Conservation (phyloP, 805 yeast genomes). For the Saccharomycopsis microspora region DNA sequence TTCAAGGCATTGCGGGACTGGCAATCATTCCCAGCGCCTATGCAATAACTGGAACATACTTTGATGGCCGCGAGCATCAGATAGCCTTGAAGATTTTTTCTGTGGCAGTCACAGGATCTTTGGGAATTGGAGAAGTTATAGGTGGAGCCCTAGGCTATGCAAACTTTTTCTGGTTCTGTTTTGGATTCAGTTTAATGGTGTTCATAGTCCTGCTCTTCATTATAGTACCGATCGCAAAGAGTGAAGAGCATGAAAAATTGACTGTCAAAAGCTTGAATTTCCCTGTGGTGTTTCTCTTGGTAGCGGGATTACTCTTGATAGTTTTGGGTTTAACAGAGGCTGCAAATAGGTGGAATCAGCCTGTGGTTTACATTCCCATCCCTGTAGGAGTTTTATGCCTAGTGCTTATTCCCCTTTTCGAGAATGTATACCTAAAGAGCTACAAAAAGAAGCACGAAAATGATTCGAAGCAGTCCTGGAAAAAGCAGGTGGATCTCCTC, state of each 20-base stretch:
- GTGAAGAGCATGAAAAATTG: constrained; percentile 17
- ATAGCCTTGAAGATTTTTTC: constrained; percentile 21
- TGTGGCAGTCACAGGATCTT: constrained; percentile 20
- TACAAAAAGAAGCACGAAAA: background rate
- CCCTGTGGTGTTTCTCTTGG: constrained; percentile 18
- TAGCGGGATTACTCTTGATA: constrained; percentile 30
- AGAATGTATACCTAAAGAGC: constrained; percentile 6
- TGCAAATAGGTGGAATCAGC: constrained; percentile 8
- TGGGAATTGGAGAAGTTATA: constrained; percentile 11
- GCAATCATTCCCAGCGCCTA: constrained; percentile 28
- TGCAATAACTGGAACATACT: constrained; percentile 24
- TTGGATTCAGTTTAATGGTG: constrained; percentile 17
- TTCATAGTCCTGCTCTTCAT: constrained; percentile 21
- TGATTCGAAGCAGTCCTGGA: background rate
- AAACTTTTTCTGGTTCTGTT: constrained; percentile 8
- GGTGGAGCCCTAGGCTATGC: constrained; percentile 15
- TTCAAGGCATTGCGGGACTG: constrained; percentile 35
- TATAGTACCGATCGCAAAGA: constrained; percentile 21
- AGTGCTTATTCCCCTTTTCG: constrained; percentile 22
- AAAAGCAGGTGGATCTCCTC: constrained; percentile 17
- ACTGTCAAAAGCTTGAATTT: constrained; percentile 24
- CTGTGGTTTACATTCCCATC: constrained; percentile 29
- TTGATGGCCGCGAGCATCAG: constrained; percentile 21
- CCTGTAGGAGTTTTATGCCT: constrained; percentile 54
- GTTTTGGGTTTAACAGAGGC: constrained; percentile 14